Percentiles rank a stretch among this genome's conserved stretches.
Evolutionary conservation across 1,139 yeast species (phyloP).

Genomic region (Kodamaea arcana): DNA sequence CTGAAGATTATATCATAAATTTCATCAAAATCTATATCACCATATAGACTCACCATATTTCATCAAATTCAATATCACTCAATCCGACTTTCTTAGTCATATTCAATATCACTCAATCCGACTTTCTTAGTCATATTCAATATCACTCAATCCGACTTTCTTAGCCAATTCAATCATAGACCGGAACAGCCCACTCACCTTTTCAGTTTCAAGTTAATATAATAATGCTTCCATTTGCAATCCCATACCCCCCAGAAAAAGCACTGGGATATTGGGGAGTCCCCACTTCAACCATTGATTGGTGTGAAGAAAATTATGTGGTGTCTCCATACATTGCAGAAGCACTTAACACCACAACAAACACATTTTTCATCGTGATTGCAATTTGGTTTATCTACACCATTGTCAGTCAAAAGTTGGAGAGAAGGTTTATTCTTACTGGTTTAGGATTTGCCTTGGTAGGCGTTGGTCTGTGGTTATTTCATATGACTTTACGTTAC

Average conservation of each 20-base stretch:
- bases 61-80: no score
- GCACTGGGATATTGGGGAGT: constrained; percentile 43
- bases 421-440: constrained; percentile 63
- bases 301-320: constrained; percentile 96
- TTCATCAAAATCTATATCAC: no score
- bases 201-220: no score
- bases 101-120: no score
- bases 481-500: constrained; percentile 90
- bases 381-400: constrained; percentile 66
- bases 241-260: constrained; percentile 44
- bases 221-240: constrained; percentile 50
- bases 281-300: constrained; percentile 76
- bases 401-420: constrained; percentile 58
- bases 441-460: constrained; percentile 81
- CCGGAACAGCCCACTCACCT: no score
- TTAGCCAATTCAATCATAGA: no score
- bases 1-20: no score
- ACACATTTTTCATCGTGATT: constrained; percentile 61
- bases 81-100: no score
- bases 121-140: no score
- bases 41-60: no score
- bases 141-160: no score
- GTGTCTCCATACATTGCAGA: constrained; percentile 86
- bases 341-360: constrained; percentile 76
- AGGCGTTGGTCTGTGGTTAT: constrained; percentile 90